Conservation (phyloP, 495 filamentous ascomycete species). For the Tuber indicum region DNA sequence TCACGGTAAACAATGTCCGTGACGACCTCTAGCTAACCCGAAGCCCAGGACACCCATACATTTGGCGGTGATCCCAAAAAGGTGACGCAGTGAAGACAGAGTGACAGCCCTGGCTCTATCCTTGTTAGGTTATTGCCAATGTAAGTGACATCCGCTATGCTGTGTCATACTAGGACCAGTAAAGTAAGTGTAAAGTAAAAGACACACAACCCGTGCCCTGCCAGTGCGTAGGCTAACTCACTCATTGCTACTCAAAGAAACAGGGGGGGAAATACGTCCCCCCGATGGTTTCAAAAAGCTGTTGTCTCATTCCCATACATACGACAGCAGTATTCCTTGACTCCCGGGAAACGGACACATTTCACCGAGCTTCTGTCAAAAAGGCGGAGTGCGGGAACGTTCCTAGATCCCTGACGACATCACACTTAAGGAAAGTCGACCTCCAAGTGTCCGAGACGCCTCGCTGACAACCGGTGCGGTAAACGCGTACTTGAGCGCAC, state of each 20-base stretch:
- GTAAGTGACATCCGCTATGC: constrained; percentile 35
- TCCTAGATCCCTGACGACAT: constrained; percentile 39
- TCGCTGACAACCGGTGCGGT: constrained; percentile 43
- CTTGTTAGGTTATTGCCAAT: constrained; percentile 49
- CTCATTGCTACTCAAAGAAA: not conserved
- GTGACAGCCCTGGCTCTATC: constrained; percentile 51
- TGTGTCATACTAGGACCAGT: not conserved
- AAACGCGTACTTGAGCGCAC: constrained; percentile 36
- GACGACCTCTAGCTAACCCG: constrained; percentile 46
- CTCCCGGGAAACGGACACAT: constrained; percentile 44
- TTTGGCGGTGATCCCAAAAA: constrained; percentile 49
- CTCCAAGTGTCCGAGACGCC: constrained; percentile 47
- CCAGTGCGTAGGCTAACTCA: not conserved
- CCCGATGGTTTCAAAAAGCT: constrained; percentile 45
- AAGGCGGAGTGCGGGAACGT: constrained; percentile 43
- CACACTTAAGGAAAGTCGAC: constrained; percentile 48
- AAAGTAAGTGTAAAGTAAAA: no score
- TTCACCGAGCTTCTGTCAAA: constrained; percentile 44
- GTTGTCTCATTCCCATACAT: constrained; percentile 50
- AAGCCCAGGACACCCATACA: constrained; percentile 45
- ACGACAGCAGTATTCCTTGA: constrained; percentile 50
- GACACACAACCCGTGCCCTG: no score
- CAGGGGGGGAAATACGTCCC: not conserved
- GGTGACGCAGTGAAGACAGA: constrained; percentile 49
- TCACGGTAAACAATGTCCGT: constrained; percentile 42